phyloP scores from a whole-genome alignment of 441 rosid genomes.

The Populus trichocarpa region DNA sequence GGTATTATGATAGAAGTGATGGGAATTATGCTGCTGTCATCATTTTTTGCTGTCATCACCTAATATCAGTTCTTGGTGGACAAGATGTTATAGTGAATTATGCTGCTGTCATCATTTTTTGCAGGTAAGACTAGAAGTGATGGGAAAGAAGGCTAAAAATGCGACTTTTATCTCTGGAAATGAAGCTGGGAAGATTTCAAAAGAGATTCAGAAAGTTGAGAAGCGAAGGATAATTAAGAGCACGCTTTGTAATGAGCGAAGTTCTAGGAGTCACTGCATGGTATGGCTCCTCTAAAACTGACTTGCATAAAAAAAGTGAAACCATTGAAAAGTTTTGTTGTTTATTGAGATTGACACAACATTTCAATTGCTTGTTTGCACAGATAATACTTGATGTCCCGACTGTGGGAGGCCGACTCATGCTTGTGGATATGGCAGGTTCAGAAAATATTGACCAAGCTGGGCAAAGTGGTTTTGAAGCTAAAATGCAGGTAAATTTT shows the following conservation, averaged over 20 bases:
- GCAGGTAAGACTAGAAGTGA: slow-evolving; percentile 90
- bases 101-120: slow-evolving; percentile 13
- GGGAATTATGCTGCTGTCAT: too few relatives aligned
- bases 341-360: neutral
- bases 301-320: neutral
- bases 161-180: slow-evolving; percentile 83
- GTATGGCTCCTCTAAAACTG: slow-evolving; percentile 34
- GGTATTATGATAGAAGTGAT: neutral
- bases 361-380: neutral
- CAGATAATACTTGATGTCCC: slow-evolving; percentile 97
- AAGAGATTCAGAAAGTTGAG: slow-evolving; percentile 93
- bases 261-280: slow-evolving; percentile 98
- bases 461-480: slow-evolving; percentile 87
- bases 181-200: slow-evolving; percentile 84
- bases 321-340: neutral
- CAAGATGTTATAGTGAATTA: neutral
- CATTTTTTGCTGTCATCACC: neutral
- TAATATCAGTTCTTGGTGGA: neutral
- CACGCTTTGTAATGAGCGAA: slow-evolving; percentile 86
- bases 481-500: slow-evolving; percentile 86
- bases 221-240: slow-evolving; percentile 90
- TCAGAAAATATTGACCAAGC: slow-evolving; percentile 98
- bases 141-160: slow-evolving; percentile 95
- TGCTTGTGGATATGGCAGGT: slow-evolving; percentile 99
- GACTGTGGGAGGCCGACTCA: slow-evolving; percentile 87